Percentiles rank a stretch among this genome's conserved stretches.
These are phyloP conservation scores for Clonostachys solani DNA, from an alignment of 2,329 filamentous ascomycete species.

Conservation along the genomic window DNA sequence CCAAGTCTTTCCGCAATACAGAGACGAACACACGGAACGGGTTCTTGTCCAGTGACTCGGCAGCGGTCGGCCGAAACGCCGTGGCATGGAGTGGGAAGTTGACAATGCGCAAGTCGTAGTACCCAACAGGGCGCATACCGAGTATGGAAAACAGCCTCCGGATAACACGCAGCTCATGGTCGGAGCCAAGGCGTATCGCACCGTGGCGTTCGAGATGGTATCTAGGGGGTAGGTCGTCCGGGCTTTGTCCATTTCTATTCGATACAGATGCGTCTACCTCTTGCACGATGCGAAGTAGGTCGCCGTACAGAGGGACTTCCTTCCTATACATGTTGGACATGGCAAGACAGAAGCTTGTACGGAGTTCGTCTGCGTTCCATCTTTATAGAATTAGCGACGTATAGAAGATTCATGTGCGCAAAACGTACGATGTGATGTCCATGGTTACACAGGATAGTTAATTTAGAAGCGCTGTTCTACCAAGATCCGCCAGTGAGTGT, in stretches of 20 bases:
- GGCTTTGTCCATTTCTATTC: not conserved
- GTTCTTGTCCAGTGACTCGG: slow-evolving; percentile 26
- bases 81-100: slow-evolving; percentile 46
- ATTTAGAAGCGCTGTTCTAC: no score
- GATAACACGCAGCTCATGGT: slow-evolving; percentile 33
- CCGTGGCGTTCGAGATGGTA: slow-evolving; percentile 28
- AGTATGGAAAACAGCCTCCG: slow-evolving; percentile 37
- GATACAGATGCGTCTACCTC: slow-evolving; percentile 8
- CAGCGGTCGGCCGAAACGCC: slow-evolving; percentile 35
- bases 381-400: not conserved
- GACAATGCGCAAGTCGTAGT: slow-evolving; percentile 41
- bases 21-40: slow-evolving; percentile 35
- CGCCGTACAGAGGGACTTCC: slow-evolving; percentile 22
- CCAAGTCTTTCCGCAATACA: slow-evolving; percentile 31
- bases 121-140: slow-evolving; percentile 42
- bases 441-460: no score
- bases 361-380: slow-evolving; percentile 1
- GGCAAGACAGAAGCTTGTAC: slow-evolving; percentile 11
- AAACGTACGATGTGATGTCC: no score
- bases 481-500: no score
- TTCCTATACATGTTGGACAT: slow-evolving; percentile 21
- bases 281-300: slow-evolving; percentile 17
- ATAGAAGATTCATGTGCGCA: no score
- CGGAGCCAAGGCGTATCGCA: slow-evolving; percentile 40
- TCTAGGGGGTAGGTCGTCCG: not conserved